phyloP scores from a whole-genome alignment of 345 rosid genomes.

The Laguncularia racemosa region DNA sequence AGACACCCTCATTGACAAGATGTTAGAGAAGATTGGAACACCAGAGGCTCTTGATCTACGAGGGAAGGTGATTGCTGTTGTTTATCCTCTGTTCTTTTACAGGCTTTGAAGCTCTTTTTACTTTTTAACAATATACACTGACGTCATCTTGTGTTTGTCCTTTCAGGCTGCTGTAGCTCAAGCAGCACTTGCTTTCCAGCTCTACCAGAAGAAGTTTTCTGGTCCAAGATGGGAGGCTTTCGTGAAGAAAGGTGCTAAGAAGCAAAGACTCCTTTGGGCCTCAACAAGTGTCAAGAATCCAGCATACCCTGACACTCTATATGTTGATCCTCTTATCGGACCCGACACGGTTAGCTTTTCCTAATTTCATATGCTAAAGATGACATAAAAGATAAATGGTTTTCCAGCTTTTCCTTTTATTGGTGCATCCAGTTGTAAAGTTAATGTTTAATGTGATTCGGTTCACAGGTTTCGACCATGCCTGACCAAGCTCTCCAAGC shows the following conservation, averaged over 20 bases:
- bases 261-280: constrained; percentile 93
- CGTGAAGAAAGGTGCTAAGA: constrained; percentile 95
- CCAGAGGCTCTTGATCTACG: constrained; percentile 94
- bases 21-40: constrained; percentile 88
- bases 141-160: constrained; percentile 6
- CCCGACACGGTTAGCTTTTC: constrained; percentile 72
- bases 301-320: constrained; percentile 83
- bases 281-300: constrained; percentile 98
- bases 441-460: not conserved
- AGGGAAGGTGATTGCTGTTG: constrained; percentile 61
- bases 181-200: constrained; percentile 86
- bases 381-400: not conserved
- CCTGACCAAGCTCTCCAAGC: constrained; percentile 99
- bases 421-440: not conserved
- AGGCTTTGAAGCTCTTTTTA: not conserved
- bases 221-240: constrained; percentile 98
- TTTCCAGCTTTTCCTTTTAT: not conserved
- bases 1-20: constrained; percentile 89
- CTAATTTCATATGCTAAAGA: not conserved
- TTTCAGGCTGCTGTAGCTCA: constrained; percentile 95
- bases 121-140: constrained; percentile 7
- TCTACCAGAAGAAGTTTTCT: constrained; percentile 95
- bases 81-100: not conserved
- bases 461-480: constrained; percentile 85
- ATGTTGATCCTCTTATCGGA: constrained; percentile 90